Percentiles rank a stretch among this genome's conserved stretches.
Evolutionary conservation across 179 eudicot species (phyloP).

Genomic region (Vitellaria paradoxa): DNA sequence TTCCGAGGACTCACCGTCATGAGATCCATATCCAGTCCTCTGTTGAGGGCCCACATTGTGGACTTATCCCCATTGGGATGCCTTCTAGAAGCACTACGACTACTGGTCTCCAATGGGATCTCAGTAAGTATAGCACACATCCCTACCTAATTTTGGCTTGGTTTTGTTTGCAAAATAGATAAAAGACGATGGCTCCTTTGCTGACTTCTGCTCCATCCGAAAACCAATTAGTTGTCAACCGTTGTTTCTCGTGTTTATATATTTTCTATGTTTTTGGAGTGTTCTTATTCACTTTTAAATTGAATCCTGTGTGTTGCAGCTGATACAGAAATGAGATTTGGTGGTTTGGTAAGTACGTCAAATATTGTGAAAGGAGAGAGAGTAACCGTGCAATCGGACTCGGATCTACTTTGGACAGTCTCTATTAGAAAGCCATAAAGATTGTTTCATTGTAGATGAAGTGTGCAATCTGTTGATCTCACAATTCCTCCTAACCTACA

Average conservation of each 20-base stretch:
- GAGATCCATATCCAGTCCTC: conserved; percentile 66
- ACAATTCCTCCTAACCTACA: neutral
- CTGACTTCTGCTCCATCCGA: no score
- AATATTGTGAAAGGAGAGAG: conserved; percentile 51
- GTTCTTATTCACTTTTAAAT: neutral
- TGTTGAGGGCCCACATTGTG: conserved; percentile 94
- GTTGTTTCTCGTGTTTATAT: no score
- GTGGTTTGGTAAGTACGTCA: conserved; percentile 82
- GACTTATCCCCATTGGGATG: conserved; percentile 71
- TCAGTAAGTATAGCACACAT: conserved; percentile 71
- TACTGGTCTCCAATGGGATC: conserved; percentile 88
- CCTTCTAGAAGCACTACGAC: conserved; percentile 65
- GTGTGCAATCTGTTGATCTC: no score
- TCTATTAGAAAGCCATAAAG: conserved; percentile 47
- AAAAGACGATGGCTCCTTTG: no score
- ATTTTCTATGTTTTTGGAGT: no score
- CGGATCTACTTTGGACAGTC: conserved; percentile 93
- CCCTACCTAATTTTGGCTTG: no score
- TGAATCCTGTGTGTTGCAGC: conserved; percentile 35
- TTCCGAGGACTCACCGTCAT: conserved; percentile 66
- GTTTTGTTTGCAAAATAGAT: neutral
- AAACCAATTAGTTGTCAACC: no score
- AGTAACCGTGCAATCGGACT: conserved; percentile 69
- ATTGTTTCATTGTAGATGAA: neutral
- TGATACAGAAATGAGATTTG: conserved; percentile 77